Evolutionary conservation across 805 yeast species (phyloP).

Genomic region (Torulaspora delbrueckii): DNA sequence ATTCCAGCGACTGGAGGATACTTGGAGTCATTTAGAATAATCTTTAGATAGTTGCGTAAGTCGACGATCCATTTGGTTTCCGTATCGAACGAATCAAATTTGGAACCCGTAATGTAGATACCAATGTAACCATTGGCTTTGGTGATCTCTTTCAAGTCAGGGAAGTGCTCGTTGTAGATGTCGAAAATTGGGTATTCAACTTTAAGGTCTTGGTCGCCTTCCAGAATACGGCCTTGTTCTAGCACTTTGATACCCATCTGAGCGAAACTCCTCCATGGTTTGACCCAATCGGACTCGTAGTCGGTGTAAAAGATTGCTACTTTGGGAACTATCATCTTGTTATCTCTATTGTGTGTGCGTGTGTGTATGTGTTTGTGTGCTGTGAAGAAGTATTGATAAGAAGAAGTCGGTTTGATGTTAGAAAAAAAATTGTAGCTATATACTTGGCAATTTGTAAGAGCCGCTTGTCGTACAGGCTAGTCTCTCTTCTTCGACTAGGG

Average conservation of each 20-base stretch:
- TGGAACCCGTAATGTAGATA: conserved; percentile 46
- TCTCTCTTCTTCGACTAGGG: conserved; percentile 20
- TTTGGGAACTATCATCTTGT: conserved; percentile 7
- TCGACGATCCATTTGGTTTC: conserved; percentile 40
- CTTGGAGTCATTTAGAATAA: conserved; percentile 12
- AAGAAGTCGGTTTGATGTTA: background rate
- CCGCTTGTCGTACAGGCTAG: conserved; percentile 15
- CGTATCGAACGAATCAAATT: conserved; percentile 41
- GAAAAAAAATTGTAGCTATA: background rate
- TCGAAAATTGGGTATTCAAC: conserved; percentile 22
- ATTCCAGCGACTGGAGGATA: conserved; percentile 58
- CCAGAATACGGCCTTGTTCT: conserved; percentile 11
- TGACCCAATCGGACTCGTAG: conserved; percentile 20
- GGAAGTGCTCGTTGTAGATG: conserved; percentile 23
- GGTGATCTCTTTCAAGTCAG: conserved; percentile 17
- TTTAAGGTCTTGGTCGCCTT: conserved; percentile 4
- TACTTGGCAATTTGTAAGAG: conserved; percentile 14
- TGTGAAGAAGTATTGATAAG: background rate
- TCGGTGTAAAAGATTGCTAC: conserved; percentile 31
- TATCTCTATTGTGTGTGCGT: background rate
- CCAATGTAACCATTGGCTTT: conserved; percentile 30
- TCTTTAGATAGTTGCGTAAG: conserved; percentile 36
- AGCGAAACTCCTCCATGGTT: conserved; percentile 27
- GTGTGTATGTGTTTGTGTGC: background rate
- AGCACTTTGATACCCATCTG: conserved; percentile 24